phyloP scores from a whole-genome alignment of 805 yeast species.

The Peterozyma toletana region DNA sequence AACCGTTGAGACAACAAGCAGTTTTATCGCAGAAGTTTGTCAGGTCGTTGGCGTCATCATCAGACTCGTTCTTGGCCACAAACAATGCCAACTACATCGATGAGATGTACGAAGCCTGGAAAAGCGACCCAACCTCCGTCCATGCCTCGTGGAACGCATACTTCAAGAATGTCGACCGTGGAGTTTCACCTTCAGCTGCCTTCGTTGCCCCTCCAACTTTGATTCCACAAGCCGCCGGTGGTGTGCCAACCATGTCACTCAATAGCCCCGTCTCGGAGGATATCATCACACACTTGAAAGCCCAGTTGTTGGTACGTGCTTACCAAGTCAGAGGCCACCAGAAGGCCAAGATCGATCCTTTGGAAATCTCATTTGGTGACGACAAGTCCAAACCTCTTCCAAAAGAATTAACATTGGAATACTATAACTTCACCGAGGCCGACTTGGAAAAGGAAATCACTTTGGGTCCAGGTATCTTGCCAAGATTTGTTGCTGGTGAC shows the following conservation, averaged over 20 bases:
- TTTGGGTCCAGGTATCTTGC: slow-evolving; percentile 96
- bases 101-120: slow-evolving; percentile 97
- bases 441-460: slow-evolving; percentile 81
- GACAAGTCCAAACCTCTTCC: slow-evolving; percentile 48
- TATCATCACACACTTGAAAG: slow-evolving; percentile 84
- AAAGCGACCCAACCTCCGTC: slow-evolving; percentile 80
- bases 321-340: slow-evolving; percentile 98
- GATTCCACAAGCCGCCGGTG: slow-evolving; percentile 76
- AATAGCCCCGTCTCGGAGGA: slow-evolving; percentile 50
- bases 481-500: slow-evolving; percentile 70
- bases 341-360: slow-evolving; percentile 93
- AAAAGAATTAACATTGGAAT: slow-evolving; percentile 82
- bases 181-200: slow-evolving; percentile 68
- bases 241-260: slow-evolving; percentile 49
- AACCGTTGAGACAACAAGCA: slow-evolving; percentile 1
- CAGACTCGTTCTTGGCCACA: slow-evolving; percentile 77
- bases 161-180: slow-evolving; percentile 81
- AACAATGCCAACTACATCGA: slow-evolving; percentile 89
- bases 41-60: slow-evolving; percentile 26
- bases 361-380: slow-evolving; percentile 81
- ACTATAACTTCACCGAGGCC: slow-evolving; percentile 83
- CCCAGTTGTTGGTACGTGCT: slow-evolving; percentile 94
- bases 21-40: not conserved
- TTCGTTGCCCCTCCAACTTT: slow-evolving; percentile 89
- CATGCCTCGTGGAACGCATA: slow-evolving; percentile 97